Evolutionary conservation across 2,329 filamentous ascomycete genomes (phyloP).

Genomic region (Ophiostoma sp.): DNA sequence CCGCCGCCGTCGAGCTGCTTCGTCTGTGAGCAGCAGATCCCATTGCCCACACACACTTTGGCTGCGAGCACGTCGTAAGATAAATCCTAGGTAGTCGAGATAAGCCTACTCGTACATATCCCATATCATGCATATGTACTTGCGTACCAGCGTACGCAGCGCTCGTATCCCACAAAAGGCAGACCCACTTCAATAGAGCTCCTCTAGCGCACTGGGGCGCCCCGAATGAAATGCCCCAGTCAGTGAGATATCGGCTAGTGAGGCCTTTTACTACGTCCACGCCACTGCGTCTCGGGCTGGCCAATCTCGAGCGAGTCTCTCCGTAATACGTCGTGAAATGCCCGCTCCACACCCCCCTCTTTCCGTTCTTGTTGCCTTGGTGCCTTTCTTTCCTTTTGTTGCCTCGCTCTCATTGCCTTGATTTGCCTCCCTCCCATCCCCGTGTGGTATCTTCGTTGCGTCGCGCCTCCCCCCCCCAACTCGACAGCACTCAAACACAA

Average conservation of each 20-base stretch:
- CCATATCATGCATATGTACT: too few relatives aligned
- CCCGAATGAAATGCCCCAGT: not conserved
- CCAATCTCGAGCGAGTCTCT: constrained; percentile 2
- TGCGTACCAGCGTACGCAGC: not conserved
- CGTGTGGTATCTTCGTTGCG: too few relatives aligned
- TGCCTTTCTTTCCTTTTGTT: not conserved
- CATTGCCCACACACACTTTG: not conserved
- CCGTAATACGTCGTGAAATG: not conserved
- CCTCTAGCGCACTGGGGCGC: constrained; percentile 1
- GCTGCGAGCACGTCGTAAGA: not conserved
- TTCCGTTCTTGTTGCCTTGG: not conserved
- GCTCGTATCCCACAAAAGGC: not conserved
- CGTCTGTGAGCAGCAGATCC: not conserved
- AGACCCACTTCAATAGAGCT: constrained; percentile 3
- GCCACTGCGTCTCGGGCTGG: not conserved
- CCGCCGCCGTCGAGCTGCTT: too few relatives aligned
- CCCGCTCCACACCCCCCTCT: not conserved
- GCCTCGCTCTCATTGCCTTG: not conserved
- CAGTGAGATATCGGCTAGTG: not conserved
- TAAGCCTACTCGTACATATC: too few relatives aligned
- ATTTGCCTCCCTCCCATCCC: not conserved
- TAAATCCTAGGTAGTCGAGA: too few relatives aligned
- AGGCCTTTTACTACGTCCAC: not conserved
- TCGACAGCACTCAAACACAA: too few relatives aligned
- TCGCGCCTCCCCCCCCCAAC: too few relatives aligned